phyloP scores from a whole-genome alignment of 345 rosid genomes.

The Salix arbutifolia region DNA sequence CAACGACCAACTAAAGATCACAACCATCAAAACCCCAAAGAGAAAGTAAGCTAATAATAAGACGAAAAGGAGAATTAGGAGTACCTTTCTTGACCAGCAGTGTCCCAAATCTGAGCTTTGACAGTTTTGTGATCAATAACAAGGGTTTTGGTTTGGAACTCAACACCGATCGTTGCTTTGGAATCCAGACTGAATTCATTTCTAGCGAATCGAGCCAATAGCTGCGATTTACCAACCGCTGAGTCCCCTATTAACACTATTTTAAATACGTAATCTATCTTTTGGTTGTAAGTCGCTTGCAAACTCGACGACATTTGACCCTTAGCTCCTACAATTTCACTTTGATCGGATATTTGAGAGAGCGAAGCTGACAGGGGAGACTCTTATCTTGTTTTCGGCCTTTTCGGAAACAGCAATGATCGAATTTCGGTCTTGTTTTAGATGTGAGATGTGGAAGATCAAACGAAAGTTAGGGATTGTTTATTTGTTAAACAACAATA shows the following conservation, averaged over 20 bases:
- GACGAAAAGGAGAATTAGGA: neutral
- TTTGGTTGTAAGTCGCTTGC: constrained; percentile 43
- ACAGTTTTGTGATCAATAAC: constrained; percentile 49
- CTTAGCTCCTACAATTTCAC: no score
- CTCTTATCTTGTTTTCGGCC: no score
- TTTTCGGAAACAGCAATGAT: no score
- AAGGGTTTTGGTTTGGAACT: constrained; percentile 60
- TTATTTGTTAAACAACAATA: neutral
- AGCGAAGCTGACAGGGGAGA: no score
- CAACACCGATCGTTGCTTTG: constrained; percentile 69
- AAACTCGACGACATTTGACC: constrained; percentile 22
- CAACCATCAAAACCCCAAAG: no score
- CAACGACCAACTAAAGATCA: no score
- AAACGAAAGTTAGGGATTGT: neutral
- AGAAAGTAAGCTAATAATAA: neutral
- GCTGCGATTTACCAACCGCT: constrained; percentile 72
- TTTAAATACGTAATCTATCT: constrained; percentile 65
- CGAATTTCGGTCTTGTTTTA: neutral
- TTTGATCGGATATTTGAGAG: no score
- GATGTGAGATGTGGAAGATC: neutral
- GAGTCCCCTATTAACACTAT: constrained; percentile 66
- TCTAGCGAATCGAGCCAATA: constrained; percentile 58
- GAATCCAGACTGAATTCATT: constrained; percentile 60
- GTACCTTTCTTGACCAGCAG: constrained; percentile 77
- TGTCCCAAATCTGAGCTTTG: constrained; percentile 81